phyloP scores from a whole-genome alignment of 768 basidiomycete species.

The Boletus fagicola region DNA sequence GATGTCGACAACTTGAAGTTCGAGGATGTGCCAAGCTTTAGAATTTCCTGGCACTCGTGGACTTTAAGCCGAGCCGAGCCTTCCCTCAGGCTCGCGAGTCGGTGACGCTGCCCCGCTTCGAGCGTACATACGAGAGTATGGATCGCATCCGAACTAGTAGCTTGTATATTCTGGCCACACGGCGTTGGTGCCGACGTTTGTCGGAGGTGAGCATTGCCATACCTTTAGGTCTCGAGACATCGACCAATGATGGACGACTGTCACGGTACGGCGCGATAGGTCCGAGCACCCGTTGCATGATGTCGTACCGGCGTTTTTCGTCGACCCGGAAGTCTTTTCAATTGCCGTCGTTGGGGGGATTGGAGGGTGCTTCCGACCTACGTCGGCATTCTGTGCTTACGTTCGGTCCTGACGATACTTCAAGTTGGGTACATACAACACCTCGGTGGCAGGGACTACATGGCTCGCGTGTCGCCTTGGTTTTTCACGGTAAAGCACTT shows the following conservation, averaged over 20 bases:
- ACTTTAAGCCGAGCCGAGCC: too few species aligned
- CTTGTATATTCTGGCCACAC: not conserved
- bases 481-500: not conserved
- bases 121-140: not conserved
- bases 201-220: not conserved
- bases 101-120: not conserved
- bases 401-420: not conserved
- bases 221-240: not conserved
- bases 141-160: not conserved
- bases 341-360: not conserved
- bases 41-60: too few species aligned
- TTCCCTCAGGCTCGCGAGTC: too few species aligned
- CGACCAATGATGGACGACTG: not conserved
- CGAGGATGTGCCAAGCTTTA: too few species aligned
- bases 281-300: not conserved
- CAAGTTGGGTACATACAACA: not conserved
- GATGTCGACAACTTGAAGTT: too few species aligned
- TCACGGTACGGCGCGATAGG: not conserved
- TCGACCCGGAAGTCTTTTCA: not conserved
- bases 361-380: too few species aligned
- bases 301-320: not conserved
- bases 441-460: not conserved
- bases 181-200: not conserved
- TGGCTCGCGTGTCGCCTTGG: not conserved
- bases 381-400: too few species aligned